Evolutionary conservation across 2,329 filamentous ascomycete genomes (phyloP).

Genomic region (Colletotrichum lindemuthianum): DNA sequence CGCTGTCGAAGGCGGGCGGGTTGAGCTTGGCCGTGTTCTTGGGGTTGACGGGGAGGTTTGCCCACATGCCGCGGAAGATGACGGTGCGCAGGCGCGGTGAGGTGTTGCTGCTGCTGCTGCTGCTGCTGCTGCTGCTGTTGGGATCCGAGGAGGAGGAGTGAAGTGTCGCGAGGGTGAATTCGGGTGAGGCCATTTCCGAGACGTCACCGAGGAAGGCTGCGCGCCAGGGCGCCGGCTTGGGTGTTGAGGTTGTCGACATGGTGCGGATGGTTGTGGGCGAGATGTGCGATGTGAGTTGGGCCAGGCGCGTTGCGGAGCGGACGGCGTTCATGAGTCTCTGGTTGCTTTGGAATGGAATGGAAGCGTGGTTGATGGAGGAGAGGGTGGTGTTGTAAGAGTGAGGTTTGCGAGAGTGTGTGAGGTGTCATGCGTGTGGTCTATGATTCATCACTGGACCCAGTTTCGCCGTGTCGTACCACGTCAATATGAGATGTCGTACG

Average conservation of each 20-base stretch:
- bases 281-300: slow-evolving; percentile 29
- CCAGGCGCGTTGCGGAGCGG: slow-evolving; percentile 21
- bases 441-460: slow-evolving; percentile 20
- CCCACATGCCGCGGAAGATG: slow-evolving; percentile 88
- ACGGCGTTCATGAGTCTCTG: slow-evolving; percentile 12
- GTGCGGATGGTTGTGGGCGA: slow-evolving; percentile 38
- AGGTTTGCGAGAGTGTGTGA: not conserved
- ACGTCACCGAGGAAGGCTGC: slow-evolving; percentile 62
- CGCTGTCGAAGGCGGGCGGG: slow-evolving; percentile 74
- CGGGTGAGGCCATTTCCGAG: slow-evolving; percentile 55
- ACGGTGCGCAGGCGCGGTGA: slow-evolving; percentile 75
- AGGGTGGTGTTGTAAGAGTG: not conserved
- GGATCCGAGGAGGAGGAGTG: slow-evolving; percentile 44
- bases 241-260: slow-evolving; percentile 43
- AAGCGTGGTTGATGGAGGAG: not conserved
- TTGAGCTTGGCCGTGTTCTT: slow-evolving; percentile 80
- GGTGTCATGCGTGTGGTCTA: slow-evolving; percentile 1
- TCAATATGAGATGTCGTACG: not conserved
- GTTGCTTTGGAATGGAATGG: not conserved
- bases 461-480: not conserved
- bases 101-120: slow-evolving; percentile 10
- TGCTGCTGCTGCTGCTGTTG: not conserved
- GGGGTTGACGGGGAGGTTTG: slow-evolving; percentile 74
- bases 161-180: slow-evolving; percentile 62
- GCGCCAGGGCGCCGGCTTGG: slow-evolving; percentile 62